Conservation (phyloP, 2,329 filamentous ascomycete species). For the Verticillium zaregamsianum region DNA sequence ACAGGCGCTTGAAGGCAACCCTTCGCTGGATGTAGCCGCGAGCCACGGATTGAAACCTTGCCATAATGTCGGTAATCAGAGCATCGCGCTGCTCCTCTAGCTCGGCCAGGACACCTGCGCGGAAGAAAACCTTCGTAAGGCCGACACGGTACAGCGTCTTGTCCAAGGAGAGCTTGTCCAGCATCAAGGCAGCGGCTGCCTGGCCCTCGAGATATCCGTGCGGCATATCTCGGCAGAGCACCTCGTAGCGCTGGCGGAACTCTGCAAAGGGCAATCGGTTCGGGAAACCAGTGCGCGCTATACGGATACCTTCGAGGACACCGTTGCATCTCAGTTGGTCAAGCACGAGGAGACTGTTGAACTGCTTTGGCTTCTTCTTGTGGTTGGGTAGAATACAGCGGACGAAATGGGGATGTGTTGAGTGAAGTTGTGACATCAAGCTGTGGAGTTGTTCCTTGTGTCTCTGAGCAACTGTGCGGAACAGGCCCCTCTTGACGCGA, state of each 20-base stretch:
- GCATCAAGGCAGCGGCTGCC: slow-evolving; percentile 76
- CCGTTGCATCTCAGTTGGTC: slow-evolving; percentile 98
- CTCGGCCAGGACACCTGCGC: slow-evolving; percentile 91
- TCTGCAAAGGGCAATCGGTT: slow-evolving; percentile 90
- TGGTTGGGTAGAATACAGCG: slow-evolving; percentile 97
- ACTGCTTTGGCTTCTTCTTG: slow-evolving; percentile 92
- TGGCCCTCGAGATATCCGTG: slow-evolving; percentile 91
- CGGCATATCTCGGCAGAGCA: slow-evolving; percentile 83
- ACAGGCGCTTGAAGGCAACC: slow-evolving; percentile 86
- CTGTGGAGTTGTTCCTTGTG: slow-evolving; percentile 99
- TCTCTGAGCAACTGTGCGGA: slow-evolving; percentile 91
- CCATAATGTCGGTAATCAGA: slow-evolving; percentile 90
- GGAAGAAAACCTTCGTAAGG: slow-evolving; percentile 96
- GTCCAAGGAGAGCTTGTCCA: slow-evolving; percentile 85
- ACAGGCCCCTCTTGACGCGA: slow-evolving; percentile 93
- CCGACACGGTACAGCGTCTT: slow-evolving; percentile 86
- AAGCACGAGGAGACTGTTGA: slow-evolving; percentile 86
- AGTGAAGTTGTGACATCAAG: slow-evolving; percentile 89
- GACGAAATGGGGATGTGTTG: slow-evolving; percentile 96
- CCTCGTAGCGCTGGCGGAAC: slow-evolving; percentile 93
- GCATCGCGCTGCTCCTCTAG: slow-evolving; percentile 93
- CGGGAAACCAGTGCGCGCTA: slow-evolving; percentile 93
- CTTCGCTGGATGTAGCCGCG: slow-evolving; percentile 86
- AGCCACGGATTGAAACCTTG: slow-evolving; percentile 85
- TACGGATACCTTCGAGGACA: slow-evolving; percentile 97